Conservation (phyloP, 257 asterid genomes). For the Echium plantagineum region DNA sequence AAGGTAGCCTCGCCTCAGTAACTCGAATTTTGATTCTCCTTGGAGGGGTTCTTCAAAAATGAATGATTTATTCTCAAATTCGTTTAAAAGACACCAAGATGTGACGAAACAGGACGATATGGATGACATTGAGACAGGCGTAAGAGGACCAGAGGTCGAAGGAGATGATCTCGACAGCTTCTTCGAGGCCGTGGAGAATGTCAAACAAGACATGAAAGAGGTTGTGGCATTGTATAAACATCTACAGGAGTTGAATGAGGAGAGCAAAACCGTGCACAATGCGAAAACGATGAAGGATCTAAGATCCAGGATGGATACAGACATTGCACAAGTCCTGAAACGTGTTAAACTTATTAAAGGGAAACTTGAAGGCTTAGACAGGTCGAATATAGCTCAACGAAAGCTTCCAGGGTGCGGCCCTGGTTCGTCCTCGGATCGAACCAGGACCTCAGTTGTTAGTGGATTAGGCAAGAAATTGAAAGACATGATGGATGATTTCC, state of each 20-base stretch:
- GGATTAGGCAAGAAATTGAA: slow-evolving; percentile 27
- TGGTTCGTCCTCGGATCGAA: slow-evolving; percentile 26
- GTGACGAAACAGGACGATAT: slow-evolving; percentile 22
- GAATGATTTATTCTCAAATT: slow-evolving; percentile 35
- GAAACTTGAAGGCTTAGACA: slow-evolving; percentile 10
- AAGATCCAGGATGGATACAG: slow-evolving; percentile 23
- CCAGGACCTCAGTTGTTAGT: slow-evolving; percentile 21
- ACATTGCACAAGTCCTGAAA: slow-evolving; percentile 19
- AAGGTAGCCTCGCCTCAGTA: no score
- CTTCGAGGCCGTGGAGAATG: slow-evolving; percentile 23
- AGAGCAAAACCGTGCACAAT: slow-evolving; percentile 16
- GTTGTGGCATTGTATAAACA: slow-evolving; percentile 17
- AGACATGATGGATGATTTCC: slow-evolving; percentile 32
- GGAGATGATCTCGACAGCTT: slow-evolving; percentile 21
- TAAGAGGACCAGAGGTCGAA: neutral
- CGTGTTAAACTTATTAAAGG: slow-evolving; percentile 22
- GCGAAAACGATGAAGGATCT: slow-evolving; percentile 21
- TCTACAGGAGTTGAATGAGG: slow-evolving; percentile 19
- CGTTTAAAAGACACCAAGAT: slow-evolving; percentile 30
- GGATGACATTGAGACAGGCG: slow-evolving; percentile 28
- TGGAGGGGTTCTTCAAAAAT: slow-evolving; percentile 16
- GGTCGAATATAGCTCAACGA: slow-evolving; percentile 8
- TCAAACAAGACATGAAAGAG: slow-evolving; percentile 22
- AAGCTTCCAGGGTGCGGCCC: slow-evolving; percentile 11
- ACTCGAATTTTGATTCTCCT: neutral